Percentiles rank a stretch among this genome's conserved stretches.
These are phyloP conservation scores for Aspergillus egyptiacus DNA, from an alignment of 495 filamentous ascomycete species.

Conservation along the genomic window DNA sequence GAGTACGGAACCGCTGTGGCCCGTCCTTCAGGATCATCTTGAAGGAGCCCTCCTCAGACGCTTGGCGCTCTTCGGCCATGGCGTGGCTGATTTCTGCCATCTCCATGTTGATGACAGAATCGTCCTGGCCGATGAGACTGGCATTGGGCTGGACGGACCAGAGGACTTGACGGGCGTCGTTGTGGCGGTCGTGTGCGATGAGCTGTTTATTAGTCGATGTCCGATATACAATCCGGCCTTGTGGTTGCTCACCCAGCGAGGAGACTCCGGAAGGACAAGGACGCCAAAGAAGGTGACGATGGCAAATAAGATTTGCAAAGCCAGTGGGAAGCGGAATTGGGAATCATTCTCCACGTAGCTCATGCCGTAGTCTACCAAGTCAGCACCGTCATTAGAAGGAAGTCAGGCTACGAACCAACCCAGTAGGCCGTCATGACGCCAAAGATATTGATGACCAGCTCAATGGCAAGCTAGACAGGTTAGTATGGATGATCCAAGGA, in stretches of 20 bases:
- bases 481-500: not conserved
- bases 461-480: slow-evolving; percentile 37
- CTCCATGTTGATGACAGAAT: slow-evolving; percentile 23
- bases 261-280: slow-evolving; percentile 49
- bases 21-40: slow-evolving; percentile 35
- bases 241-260: slow-evolving; percentile 33
- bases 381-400: not conserved
- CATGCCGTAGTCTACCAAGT: slow-evolving; percentile 28
- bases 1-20: slow-evolving; percentile 25
- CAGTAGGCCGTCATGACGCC: slow-evolving; percentile 37
- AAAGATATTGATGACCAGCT: slow-evolving; percentile 58
- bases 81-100: slow-evolving; percentile 27
- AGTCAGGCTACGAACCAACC: slow-evolving; percentile 23
- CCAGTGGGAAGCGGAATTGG: slow-evolving; percentile 47
- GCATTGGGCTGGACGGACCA: slow-evolving; percentile 31
- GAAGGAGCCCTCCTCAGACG: slow-evolving; percentile 23
- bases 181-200: slow-evolving; percentile 28
- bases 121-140: slow-evolving; percentile 20
- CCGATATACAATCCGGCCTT: not conserved
- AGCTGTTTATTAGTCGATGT: slow-evolving; percentile 14
- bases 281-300: slow-evolving; percentile 43
- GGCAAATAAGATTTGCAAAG: slow-evolving; percentile 52
- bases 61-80: slow-evolving; percentile 27
- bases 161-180: slow-evolving; percentile 28
- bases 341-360: slow-evolving; percentile 27